Conservation (phyloP, 139 green algal species). For the Astrephomene gubernaculifera region DNA sequence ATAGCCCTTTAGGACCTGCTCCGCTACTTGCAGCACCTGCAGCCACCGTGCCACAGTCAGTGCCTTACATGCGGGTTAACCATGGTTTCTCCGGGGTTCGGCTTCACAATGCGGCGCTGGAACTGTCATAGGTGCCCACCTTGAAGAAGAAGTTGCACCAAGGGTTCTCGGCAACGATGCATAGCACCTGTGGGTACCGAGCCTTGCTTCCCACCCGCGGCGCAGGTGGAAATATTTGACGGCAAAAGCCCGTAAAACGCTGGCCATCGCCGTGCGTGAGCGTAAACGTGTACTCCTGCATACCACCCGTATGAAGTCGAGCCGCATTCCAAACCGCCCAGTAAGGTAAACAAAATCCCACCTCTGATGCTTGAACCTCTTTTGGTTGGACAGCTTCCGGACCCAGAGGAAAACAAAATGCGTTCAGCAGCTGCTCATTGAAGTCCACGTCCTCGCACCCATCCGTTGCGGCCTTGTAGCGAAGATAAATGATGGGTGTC, state of each 20-base stretch:
- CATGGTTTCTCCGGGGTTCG: no score
- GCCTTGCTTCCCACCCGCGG: slow-evolving; percentile 46
- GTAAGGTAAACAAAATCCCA: no score
- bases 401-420: slow-evolving; percentile 76
- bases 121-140: no score
- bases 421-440: slow-evolving; percentile 42
- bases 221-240: slow-evolving; percentile 65
- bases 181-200: slow-evolving; percentile 77
- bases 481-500: slow-evolving; percentile 45
- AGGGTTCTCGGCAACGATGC: slow-evolving; percentile 68
- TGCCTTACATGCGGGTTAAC: no score
- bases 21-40: slow-evolving; percentile 71
- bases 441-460: slow-evolving; percentile 25
- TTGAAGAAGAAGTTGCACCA: slow-evolving; percentile 79
- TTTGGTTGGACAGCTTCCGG: slow-evolving; percentile 61
- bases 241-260: slow-evolving; percentile 74
- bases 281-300: slow-evolving; percentile 70
- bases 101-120: no score
- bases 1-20: slow-evolving; percentile 67
- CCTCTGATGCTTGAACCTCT: slow-evolving; percentile 70
- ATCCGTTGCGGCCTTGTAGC: slow-evolving; percentile 28
- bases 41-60: background rate
- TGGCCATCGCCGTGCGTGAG: slow-evolving; percentile 70
- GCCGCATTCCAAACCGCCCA: background rate
- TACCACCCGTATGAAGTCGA: background rate